Evolutionary conservation across 495 filamentous ascomycete genomes (phyloP), one percentile per base, ranked within the genome.

Genomic region (Achaetomiella virescens): DNA sequence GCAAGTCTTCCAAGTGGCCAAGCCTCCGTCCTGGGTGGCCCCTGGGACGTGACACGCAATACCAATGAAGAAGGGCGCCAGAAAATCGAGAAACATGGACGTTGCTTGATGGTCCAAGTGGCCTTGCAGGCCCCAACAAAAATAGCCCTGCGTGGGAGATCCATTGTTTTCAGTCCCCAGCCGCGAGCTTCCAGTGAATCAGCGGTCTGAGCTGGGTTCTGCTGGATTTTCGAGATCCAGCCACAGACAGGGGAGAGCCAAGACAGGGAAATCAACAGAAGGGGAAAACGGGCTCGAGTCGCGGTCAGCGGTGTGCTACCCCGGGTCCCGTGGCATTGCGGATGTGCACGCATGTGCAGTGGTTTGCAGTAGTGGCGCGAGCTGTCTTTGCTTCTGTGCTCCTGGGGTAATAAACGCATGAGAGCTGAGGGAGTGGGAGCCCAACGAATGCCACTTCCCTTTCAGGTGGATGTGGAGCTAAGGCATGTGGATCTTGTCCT

Each of bases 301-400:
- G 17, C 1, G 29, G 43, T 27, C 33, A 41, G 52, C 52, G 52
- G 52, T 55, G 52, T 55, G 52, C 43, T 48, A 33, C 18, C 17
- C 14, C 4, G 10, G 27, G 49, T 11, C n/a, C 24, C 27, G 15
- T 20, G 4, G 9, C 35, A 21, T 51, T 38, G 42, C 25, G 11
- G 38, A 29, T 24, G 25, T 14, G 8, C 49, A 10, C 27, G 51
- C 51, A 36, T 33, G 44, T 45, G 27, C 40, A 45, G 51, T 6
- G 17, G 41, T 31, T 36, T 53, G 50, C 40, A 53, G 50, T 33
- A 42, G 49, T 11, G 36, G 38, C 49, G 21, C 18, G 9, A 36
- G 14, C 36, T 21, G 37, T 40, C 24, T 24, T 24, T 12, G 15
- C 7, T 14, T 31, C 15, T 12, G 6, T 11, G n/a, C n/a, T n/a